These are phyloP conservation scores for Xylaria palmicola DNA, from an alignment of 495 filamentous ascomycete genomes.

Conservation along the genomic window DNA sequence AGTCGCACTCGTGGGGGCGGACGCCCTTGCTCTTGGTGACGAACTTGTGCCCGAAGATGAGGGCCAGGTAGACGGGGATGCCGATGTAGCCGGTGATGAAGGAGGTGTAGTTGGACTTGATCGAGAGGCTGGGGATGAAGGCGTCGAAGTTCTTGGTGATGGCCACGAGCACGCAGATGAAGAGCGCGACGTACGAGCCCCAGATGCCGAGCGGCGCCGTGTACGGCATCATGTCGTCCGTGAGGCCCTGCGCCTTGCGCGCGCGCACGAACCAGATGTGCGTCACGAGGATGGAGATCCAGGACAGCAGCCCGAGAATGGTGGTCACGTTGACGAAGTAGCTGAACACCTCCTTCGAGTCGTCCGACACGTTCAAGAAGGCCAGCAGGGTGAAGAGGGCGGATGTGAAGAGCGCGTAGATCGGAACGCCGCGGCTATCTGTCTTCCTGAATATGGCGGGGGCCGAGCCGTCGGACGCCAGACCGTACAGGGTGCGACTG, in stretches of 20 bases:
- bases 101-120: slow-evolving; percentile 56
- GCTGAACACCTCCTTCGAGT: slow-evolving; percentile 67
- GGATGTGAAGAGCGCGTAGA: slow-evolving; percentile 62
- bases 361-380: slow-evolving; percentile 73
- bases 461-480: slow-evolving; percentile 74
- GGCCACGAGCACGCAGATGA: slow-evolving; percentile 67
- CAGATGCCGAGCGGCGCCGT: slow-evolving; percentile 66
- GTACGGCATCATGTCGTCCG: slow-evolving; percentile 64
- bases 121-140: slow-evolving; percentile 58
- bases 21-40: slow-evolving; percentile 52
- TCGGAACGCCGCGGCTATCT: slow-evolving; percentile 72
- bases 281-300: slow-evolving; percentile 80
- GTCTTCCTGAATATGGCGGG: slow-evolving; percentile 69
- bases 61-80: slow-evolving; percentile 72
- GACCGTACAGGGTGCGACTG: slow-evolving; percentile 74
- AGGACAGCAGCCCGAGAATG: slow-evolving; percentile 77
- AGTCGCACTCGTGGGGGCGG: slow-evolving; percentile 59
- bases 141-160: slow-evolving; percentile 78
- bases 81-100: slow-evolving; percentile 83
- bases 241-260: slow-evolving; percentile 70
- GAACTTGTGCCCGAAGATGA: slow-evolving; percentile 72
- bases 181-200: slow-evolving; percentile 67
- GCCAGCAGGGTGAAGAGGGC: slow-evolving; percentile 66
- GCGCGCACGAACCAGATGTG: slow-evolving; percentile 79
- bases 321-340: slow-evolving; percentile 87